Conservation (phyloP, 2,329 filamentous ascomycete species). For the Aspergillus novoparasiticus region DNA sequence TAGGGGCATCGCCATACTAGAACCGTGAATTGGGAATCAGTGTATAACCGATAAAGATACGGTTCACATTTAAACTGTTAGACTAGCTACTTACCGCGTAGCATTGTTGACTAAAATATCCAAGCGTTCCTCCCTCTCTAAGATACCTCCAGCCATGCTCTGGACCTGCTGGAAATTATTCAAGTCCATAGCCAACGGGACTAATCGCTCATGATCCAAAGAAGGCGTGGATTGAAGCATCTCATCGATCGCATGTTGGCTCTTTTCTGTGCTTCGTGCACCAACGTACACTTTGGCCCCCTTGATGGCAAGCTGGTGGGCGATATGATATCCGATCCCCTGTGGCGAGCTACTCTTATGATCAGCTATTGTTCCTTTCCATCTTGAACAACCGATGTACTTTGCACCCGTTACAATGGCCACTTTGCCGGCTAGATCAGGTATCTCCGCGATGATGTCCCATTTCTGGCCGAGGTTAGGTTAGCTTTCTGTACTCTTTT, state of each 20-base stretch:
- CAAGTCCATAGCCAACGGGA: background rate
- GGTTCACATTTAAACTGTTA: background rate
- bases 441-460: constrained; percentile 1
- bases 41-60: background rate
- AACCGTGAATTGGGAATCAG: background rate
- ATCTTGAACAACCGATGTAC: background rate
- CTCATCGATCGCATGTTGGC: background rate
- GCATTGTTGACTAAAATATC: background rate
- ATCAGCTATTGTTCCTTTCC: background rate
- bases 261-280: background rate
- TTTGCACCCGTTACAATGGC: constrained; percentile 6
- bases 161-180: background rate
- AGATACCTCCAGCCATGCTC: background rate
- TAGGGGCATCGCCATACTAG: background rate
- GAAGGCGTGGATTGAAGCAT: background rate
- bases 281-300: background rate
- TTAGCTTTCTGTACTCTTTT: background rate
- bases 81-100: background rate
- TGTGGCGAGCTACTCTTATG: background rate
- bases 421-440: background rate
- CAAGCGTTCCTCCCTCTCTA: background rate
- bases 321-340: constrained; percentile 1
- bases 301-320: constrained; percentile 3
- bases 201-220: background rate
- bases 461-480: background rate